These are phyloP conservation scores for Plenodomus biglobosus DNA, from an alignment of 2,329 filamentous ascomycete genomes.

Conservation along the genomic window DNA sequence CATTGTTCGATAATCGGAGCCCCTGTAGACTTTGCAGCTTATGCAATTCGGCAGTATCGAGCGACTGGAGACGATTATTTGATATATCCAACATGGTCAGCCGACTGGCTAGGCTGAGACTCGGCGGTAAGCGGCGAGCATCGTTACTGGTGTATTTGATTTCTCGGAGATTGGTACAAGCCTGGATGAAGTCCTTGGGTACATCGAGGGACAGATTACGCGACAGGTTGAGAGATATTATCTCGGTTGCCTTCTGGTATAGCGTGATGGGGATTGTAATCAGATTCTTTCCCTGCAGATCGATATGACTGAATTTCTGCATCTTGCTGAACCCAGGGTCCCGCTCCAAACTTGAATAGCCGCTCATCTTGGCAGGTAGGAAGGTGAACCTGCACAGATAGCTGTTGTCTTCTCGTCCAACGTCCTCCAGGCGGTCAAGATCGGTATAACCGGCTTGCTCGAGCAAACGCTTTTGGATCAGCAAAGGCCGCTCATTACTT, in stretches of 20 bases:
- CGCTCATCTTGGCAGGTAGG: slow-evolving; percentile 82
- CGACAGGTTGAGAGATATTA: slow-evolving; percentile 91
- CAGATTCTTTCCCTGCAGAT: slow-evolving; percentile 84
- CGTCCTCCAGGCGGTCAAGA: slow-evolving; percentile 83
- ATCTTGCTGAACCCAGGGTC: slow-evolving; percentile 80
- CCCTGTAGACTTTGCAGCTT: slow-evolving; percentile 76
- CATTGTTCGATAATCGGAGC: slow-evolving; percentile 92
- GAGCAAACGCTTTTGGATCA: slow-evolving; percentile 87
- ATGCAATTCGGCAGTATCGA: slow-evolving; percentile 82
- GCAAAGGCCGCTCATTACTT: slow-evolving; percentile 75
- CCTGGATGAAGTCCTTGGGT: slow-evolving; percentile 93
- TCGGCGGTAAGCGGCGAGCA: slow-evolving; percentile 79
- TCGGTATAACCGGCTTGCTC: slow-evolving; percentile 91
- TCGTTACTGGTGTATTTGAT: slow-evolving; percentile 97
- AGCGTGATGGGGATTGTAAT: slow-evolving; percentile 93
- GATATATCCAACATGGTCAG: slow-evolving; percentile 91
- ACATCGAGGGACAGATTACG: slow-evolving; percentile 89
- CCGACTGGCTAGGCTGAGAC: slow-evolving; percentile 75
- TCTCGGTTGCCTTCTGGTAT: slow-evolving; percentile 88
- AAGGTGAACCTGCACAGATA: slow-evolving; percentile 97
- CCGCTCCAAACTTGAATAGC: slow-evolving; percentile 68
- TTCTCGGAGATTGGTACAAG: slow-evolving; percentile 85
- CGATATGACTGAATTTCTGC: slow-evolving; percentile 91
- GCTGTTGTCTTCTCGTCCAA: slow-evolving; percentile 95
- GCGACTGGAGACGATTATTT: slow-evolving; percentile 85